Evolutionary conservation across 2,329 filamentous ascomycete species (phyloP).

Genomic region (Zelopaecilomyces penicillatus): DNA sequence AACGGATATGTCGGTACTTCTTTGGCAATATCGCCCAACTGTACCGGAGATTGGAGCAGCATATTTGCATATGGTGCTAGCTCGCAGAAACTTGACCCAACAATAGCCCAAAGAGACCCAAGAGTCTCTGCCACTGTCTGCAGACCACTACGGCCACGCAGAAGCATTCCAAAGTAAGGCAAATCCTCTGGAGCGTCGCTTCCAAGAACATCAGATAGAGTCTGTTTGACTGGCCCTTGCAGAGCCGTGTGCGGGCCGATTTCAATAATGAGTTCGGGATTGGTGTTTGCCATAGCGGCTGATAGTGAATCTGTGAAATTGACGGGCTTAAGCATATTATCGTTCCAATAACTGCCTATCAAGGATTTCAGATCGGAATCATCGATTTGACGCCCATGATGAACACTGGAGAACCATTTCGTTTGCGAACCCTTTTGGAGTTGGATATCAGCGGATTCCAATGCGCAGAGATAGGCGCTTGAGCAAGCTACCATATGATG

Average conservation of each 20-base stretch:
- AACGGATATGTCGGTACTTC: conserved; percentile 26
- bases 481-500: conserved; percentile 32
- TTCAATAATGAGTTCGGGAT: conserved; percentile 20
- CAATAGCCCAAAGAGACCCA: conserved; percentile 11
- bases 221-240: conserved; percentile 37
- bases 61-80: background rate
- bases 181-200: background rate
- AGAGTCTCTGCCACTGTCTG: conserved; percentile 10
- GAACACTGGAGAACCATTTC: conserved; percentile 15
- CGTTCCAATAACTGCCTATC: conserved; percentile 14
- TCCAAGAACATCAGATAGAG: conserved; percentile 11
- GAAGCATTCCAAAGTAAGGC: conserved; percentile 10
- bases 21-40: conserved; percentile 11
- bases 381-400: conserved; percentile 19
- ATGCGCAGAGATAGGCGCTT: conserved; percentile 7
- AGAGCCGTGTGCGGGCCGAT: conserved; percentile 40
- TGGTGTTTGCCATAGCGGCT: conserved; percentile 1
- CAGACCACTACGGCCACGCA: conserved; percentile 12
- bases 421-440: background rate
- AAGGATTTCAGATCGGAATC: background rate
- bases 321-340: conserved; percentile 18
- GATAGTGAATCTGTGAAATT: conserved; percentile 14
- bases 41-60: conserved; percentile 12
- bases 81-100: conserved; percentile 5
- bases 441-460: background rate